Conservation (phyloP, 2,329 filamentous ascomycete species). For the Nakataea oryzae region DNA sequence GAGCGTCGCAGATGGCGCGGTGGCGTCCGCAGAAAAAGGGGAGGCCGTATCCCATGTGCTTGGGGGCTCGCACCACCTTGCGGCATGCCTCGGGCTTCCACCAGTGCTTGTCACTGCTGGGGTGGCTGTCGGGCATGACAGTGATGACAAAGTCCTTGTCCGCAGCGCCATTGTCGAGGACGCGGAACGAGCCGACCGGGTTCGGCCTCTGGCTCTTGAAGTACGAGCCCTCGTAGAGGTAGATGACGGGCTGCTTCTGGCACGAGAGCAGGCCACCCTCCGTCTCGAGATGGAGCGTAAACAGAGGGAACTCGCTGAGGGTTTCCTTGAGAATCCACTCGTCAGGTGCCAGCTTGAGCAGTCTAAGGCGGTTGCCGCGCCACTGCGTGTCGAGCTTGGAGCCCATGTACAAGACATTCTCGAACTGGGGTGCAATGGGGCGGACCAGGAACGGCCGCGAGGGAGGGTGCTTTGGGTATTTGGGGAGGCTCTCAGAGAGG, state of each 20-base stretch:
- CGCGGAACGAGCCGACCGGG: not conserved
- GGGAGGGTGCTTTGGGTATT: not conserved
- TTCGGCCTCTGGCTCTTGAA: not conserved
- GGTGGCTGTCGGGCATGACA: not conserved
- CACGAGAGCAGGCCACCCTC: not conserved
- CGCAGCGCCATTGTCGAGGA: not conserved
- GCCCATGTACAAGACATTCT: not conserved
- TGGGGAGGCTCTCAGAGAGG: not conserved
- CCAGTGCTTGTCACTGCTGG: not conserved
- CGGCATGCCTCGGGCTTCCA: not conserved
- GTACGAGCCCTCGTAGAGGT: conserved; percentile 1
- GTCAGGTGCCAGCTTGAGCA: conserved; percentile 1
- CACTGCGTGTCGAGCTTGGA: not conserved
- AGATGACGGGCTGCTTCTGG: not conserved
- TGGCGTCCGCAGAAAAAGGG: not conserved
- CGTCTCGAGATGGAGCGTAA: not conserved
- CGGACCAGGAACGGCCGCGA: not conserved
- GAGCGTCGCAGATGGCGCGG: not conserved
- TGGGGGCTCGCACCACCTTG: not conserved
- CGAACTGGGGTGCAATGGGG: not conserved
- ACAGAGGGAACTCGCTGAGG: not conserved
- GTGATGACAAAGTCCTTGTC: not conserved
- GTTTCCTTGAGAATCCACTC: not conserved
- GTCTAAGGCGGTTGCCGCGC: conserved; percentile 1
- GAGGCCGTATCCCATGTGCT: not conserved